phyloP scores from a whole-genome alignment of 352 stramenopile genomes.

The Phytophthora citricola region DNA sequence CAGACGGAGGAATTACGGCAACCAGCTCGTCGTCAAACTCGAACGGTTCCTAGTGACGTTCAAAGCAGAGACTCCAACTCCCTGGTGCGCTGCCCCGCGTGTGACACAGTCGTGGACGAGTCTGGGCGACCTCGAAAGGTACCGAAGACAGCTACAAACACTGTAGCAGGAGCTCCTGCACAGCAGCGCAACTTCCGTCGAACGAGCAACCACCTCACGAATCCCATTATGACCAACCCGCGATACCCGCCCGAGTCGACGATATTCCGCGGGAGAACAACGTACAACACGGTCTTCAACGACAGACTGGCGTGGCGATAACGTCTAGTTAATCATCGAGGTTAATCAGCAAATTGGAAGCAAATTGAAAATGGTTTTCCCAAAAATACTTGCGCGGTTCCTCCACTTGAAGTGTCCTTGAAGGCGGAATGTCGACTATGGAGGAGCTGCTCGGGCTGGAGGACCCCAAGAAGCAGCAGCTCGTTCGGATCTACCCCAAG shows the following conservation, averaged over 20 bases:
- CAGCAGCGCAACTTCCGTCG: slow-evolving; percentile 24
- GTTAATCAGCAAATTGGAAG: slow-evolving; percentile 2
- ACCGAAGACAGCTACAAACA: slow-evolving; percentile 4
- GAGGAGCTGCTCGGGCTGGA: slow-evolving; percentile 27
- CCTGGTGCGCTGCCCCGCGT: slow-evolving; percentile 8
- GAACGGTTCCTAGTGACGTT: not conserved
- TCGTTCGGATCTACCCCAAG: slow-evolving; percentile 61
- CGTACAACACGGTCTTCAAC: slow-evolving; percentile 47
- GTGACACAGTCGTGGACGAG: slow-evolving; percentile 7
- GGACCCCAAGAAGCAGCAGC: slow-evolving; percentile 43
- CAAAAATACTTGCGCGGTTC: slow-evolving; percentile 22
- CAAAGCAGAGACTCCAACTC: slow-evolving; percentile 1
- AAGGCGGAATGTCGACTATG: slow-evolving; percentile 9
- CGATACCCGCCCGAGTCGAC: slow-evolving; percentile 52
- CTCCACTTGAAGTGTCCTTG: slow-evolving; percentile 1
- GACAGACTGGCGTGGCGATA: slow-evolving; percentile 41
- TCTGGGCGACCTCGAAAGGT: slow-evolving; percentile 30
- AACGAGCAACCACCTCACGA: slow-evolving; percentile 33
- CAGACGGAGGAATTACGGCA: slow-evolving; percentile 37
- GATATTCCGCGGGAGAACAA: slow-evolving; percentile 49
- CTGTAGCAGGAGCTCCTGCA: not conserved
- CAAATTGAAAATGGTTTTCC: slow-evolving; percentile 11
- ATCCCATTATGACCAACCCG: slow-evolving; percentile 60
- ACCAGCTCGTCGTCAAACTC: not conserved
- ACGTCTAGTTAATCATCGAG: not conserved